Percentiles rank a stretch among this genome's conserved stretches.
phyloP scores from a whole-genome alignment of 768 basidiomycete species.

The Cystoderma amianthinum region DNA sequence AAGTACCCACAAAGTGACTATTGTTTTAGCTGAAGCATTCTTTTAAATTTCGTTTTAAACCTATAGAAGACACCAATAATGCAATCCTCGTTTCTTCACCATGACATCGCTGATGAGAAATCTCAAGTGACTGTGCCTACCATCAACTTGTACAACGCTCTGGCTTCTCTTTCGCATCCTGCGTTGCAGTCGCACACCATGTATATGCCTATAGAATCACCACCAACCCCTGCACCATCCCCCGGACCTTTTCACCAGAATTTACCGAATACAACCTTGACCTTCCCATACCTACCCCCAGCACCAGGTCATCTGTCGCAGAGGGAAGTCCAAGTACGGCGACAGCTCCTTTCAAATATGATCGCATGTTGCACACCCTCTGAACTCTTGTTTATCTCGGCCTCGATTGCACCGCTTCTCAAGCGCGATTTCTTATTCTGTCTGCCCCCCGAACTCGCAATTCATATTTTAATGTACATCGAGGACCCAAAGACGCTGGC shows the following conservation, averaged over 20 bases:
- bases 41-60: too few species aligned
- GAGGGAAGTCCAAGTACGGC: slow-evolving; percentile 30
- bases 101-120: too few species aligned
- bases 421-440: slow-evolving; percentile 48
- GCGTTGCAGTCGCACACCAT: slow-evolving; percentile 14
- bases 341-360: slow-evolving; percentile 43
- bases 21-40: too few species aligned
- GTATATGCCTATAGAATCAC: slow-evolving; percentile 48
- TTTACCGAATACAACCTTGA: slow-evolving; percentile 10
- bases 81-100: too few species aligned
- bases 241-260: slow-evolving; percentile 28
- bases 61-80: too few species aligned
- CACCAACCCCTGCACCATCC: slow-evolving; percentile 59
- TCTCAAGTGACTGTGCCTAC: too few species aligned
- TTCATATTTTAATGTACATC: slow-evolving; percentile 72
- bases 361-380: slow-evolving; percentile 47
- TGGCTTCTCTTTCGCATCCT: background rate
- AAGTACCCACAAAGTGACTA: too few species aligned
- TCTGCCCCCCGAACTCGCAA: slow-evolving; percentile 52
- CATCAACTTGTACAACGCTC: background rate
- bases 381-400: slow-evolving; percentile 62
- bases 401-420: slow-evolving; percentile 56
- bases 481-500: slow-evolving; percentile 69
- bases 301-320: slow-evolving; percentile 11
- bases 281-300: slow-evolving; percentile 4